Evolutionary conservation across 1,284 basidiomycete species (phyloP), one percentile per base, ranked within the genome.

Genomic region (Cutaneotrichosporon arboriforme): DNA sequence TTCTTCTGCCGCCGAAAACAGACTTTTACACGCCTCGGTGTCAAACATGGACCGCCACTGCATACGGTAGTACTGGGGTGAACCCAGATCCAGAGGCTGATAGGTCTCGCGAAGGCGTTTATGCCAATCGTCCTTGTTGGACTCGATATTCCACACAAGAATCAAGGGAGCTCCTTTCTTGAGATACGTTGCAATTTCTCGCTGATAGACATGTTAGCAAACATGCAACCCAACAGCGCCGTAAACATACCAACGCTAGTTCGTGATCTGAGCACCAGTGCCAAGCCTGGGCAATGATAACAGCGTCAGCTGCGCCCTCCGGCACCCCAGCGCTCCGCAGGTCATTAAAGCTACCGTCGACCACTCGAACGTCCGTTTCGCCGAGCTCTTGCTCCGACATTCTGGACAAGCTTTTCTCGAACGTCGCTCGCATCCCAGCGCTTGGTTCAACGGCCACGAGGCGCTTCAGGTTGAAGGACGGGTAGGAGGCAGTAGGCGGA

Each of bases 371-470:
- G 14, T 40, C 41, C 3, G 39, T 35, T 3, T 62, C 49, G 54
- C 36, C n/a, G 36, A 49, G 10, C 8, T 54, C 18, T 5, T 14
- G 18, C 4, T 46, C 1, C 4, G 54, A 37, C 2, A 62, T 15
- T 37, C 56, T 60, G 8, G 47, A 51, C 12, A 64, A 35, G 9
- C 62, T 63, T 36, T 59, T 64, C 40, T 58, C 56, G 64, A 65
- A 77, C 40, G 57, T 62, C 8, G 63, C 54, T 3, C 77, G 53
- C 77, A 78, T 78, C 0, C 77, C 77, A 31, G 62, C 54, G 36
- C 67, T 69, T 8, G 77, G 77, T 60, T 78, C 77, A 38, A 77
- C 63, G 21, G 62, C 69, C 1, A 72, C 56, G 2, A 78, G 57
- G 7, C 57, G 59, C 14, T 52, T 33, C n/a, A 78, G 58, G 15